Percentiles rank a stretch among this genome's conserved stretches.
These are phyloP conservation scores for Populus davidiana DNA, from an alignment of 345 rosid species.

Conservation along the genomic window DNA sequence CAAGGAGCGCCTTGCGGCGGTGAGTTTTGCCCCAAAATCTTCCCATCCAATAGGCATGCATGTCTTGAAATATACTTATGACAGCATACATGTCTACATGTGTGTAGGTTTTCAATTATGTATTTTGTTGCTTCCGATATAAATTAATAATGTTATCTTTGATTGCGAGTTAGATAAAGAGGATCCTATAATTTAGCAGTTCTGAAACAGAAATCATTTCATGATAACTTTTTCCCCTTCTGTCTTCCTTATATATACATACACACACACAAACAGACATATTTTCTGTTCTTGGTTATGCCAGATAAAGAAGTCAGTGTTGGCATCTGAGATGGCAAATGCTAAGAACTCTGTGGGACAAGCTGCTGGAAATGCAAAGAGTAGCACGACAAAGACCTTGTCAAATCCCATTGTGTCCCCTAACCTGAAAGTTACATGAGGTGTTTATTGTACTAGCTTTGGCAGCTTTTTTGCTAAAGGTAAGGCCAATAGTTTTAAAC, in stretches of 20 bases:
- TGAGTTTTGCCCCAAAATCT: conserved; percentile 37
- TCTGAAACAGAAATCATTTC: too few species aligned
- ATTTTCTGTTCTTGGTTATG: not conserved
- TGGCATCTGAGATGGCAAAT: conserved; percentile 51
- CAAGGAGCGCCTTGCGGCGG: conserved; percentile 82
- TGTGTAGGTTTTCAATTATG: not conserved
- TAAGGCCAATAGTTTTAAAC: not conserved
- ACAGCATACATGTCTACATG: not conserved
- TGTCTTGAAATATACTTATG: not conserved
- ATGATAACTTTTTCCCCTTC: not conserved
- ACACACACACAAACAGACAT: too few species aligned
- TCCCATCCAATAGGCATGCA: not conserved
- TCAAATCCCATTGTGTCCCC: conserved; percentile 55
- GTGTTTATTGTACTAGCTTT: conserved; percentile 4
- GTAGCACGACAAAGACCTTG: conserved; percentile 55
- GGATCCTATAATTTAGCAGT: not conserved
- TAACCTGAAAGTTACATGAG: conserved; percentile 40
- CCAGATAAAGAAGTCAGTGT: conserved; percentile 73
- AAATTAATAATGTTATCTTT: not conserved
- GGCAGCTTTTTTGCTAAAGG: conserved; percentile 2
- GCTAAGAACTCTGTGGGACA: conserved; percentile 50
- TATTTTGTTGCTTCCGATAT: not conserved
- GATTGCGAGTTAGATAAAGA: not conserved
- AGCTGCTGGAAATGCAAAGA: conserved; percentile 50
- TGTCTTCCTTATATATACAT: not conserved